Conservation (phyloP, 2,329 filamentous ascomycete species). For the Xylariaceae sp. region DNA sequence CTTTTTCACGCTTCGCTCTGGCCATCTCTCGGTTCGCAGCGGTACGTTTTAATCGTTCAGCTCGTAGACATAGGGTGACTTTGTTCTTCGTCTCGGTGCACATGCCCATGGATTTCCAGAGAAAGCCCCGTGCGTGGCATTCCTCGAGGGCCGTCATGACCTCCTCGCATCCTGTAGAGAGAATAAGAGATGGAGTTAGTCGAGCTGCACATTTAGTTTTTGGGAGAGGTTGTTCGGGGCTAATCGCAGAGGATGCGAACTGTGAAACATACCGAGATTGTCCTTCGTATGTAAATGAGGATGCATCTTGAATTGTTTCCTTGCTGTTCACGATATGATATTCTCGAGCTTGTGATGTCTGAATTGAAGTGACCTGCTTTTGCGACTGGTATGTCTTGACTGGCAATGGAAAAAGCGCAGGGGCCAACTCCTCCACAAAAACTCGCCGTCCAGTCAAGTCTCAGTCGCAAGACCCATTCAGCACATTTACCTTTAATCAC, state of each 20-base stretch:
- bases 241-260: neutral
- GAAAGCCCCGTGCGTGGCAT: conserved; percentile 87
- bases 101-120: conserved; percentile 85
- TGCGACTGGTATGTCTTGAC: too few relatives aligned
- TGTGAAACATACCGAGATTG: conserved; percentile 63
- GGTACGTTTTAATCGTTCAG: conserved; percentile 74
- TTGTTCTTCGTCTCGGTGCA: conserved; percentile 83
- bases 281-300: conserved; percentile 93
- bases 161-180: conserved; percentile 75
- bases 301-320: conserved; percentile 66
- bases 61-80: conserved; percentile 80
- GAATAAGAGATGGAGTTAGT: neutral
- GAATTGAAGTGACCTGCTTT: too few relatives aligned
- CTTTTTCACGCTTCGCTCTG: conserved; percentile 65
- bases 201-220: neutral
- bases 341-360: too few relatives aligned
- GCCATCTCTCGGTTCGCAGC: conserved; percentile 69
- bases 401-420: conserved; percentile 18
- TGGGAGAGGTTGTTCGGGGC: neutral
- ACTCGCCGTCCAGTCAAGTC: conserved; percentile 22
- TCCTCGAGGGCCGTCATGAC: conserved; percentile 92
- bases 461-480: neutral
- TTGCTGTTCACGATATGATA: neutral
- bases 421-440: conserved; percentile 24
- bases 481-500: too few relatives aligned